Evolutionary conservation across 306 rosid genomes (phyloP).

Genomic region (Lagenaria siceraria): DNA sequence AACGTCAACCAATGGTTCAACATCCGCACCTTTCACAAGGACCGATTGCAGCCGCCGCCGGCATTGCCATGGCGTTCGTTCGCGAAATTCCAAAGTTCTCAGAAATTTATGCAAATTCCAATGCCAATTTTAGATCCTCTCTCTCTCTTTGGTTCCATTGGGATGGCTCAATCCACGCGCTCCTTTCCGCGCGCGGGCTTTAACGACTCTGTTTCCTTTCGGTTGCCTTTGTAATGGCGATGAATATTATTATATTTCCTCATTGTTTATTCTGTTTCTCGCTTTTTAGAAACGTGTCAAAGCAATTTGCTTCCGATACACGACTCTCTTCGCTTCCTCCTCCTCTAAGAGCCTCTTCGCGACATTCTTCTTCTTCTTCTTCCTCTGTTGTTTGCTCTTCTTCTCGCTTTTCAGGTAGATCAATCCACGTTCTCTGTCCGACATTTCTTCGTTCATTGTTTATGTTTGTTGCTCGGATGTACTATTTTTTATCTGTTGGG

Average conservation of each 20-base stretch:
- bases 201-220: neutral
- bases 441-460: neutral
- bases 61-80: neutral
- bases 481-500: neutral
- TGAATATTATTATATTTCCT: neutral
- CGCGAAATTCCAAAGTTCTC: neutral
- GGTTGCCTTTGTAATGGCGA: neutral
- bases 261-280: neutral
- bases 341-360: neutral
- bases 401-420: slow-evolving; percentile 30
- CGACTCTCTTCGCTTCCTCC: neutral
- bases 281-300: neutral
- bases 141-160: neutral
- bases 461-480: neutral
- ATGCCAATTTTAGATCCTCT: neutral
- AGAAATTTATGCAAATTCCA: neutral
- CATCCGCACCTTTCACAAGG: neutral
- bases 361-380: neutral
- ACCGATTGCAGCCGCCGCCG: neutral
- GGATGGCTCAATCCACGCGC: neutral
- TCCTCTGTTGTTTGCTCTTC: slow-evolving; percentile 14
- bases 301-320: neutral
- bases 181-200: neutral
- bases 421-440: neutral
- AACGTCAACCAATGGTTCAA: neutral